phyloP scores from a whole-genome alignment of 2,329 filamentous ascomycete species.

The Aspergillus intermedius region DNA sequence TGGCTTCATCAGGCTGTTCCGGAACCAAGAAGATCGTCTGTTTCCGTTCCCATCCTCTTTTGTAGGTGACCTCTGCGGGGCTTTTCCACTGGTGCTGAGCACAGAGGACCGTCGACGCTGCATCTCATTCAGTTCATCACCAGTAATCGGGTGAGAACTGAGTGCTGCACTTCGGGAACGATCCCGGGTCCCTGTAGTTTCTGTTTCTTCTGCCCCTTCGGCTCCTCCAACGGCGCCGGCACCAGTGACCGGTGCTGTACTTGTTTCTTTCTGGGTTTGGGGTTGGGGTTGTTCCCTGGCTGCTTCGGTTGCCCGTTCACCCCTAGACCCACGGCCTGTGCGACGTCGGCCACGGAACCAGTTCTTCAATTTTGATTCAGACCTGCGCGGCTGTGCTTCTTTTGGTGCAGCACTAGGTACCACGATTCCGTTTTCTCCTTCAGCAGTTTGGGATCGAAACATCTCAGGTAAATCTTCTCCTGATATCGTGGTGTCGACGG shows the following conservation, averaged over 20 bases:
- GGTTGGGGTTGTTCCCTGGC: conserved; percentile 1
- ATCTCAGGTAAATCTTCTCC: conserved; percentile 4
- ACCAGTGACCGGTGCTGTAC: not conserved
- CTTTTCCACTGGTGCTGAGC: conserved; percentile 8
- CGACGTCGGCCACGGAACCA: conserved; percentile 29
- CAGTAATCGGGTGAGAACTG: conserved; percentile 25
- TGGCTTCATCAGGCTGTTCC: conserved; percentile 21
- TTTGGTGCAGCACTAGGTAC: conserved; percentile 4
- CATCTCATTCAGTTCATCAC: conserved; percentile 15
- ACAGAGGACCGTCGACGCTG: conserved; percentile 4
- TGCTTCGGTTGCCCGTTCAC: conserved; percentile 9
- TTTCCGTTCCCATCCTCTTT: conserved; percentile 12
- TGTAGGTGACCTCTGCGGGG: conserved; percentile 3
- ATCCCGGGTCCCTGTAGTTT: conserved; percentile 4
- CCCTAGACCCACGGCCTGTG: conserved; percentile 23
- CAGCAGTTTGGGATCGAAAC: conserved; percentile 2
- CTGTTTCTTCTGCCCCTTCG: conserved; percentile 3
- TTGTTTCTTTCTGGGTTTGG: not conserved
- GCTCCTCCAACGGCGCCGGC: conserved; percentile 20
- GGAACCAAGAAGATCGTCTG: conserved; percentile 19
- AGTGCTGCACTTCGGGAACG: conserved; percentile 20
- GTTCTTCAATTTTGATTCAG: conserved; percentile 27
- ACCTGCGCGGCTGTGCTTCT: conserved; percentile 12
- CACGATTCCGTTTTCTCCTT: conserved; percentile 1
- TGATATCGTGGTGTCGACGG: not conserved